Conservation (phyloP, 306 rosid species). For the Ziziphus jujuba region DNA sequence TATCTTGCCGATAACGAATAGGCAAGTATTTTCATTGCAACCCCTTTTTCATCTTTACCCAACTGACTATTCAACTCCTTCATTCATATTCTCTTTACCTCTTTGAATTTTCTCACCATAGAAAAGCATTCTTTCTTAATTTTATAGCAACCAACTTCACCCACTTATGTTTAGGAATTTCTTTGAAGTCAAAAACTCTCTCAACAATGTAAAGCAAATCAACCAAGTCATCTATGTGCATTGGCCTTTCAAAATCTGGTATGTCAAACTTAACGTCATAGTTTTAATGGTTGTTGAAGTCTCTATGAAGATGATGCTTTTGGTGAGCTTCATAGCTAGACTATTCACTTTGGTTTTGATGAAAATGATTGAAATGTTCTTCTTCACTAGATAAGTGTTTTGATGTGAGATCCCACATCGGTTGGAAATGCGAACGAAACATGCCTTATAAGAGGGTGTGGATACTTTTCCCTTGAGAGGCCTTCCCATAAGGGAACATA, state of each 20-base stretch:
- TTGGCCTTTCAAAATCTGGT: not conserved
- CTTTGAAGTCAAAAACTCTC: not conserved
- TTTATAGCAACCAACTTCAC: not conserved
- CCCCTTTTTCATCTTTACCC: not conserved
- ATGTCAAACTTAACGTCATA: not conserved
- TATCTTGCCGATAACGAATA: not conserved
- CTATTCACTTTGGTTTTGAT: no score
- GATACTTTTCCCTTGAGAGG: no score
- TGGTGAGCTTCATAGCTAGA: no score
- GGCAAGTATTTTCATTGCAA: not conserved
- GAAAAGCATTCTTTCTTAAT: not conserved
- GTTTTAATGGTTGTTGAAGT: no score
- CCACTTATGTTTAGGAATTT: not conserved
- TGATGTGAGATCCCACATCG: no score
- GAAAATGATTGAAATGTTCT: no score
- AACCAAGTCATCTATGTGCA: not conserved
- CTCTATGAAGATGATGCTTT: no score
- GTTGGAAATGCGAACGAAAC: no score
- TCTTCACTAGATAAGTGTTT: no score
- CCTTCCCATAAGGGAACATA: no score
- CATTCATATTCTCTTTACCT: not conserved
- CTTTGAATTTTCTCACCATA: not conserved
- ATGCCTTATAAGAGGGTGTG: no score
- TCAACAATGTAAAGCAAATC: not conserved
- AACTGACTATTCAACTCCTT: not conserved